Percentiles rank a stretch among this genome's conserved stretches.
Conservation (phyloP, 2,329 filamentous ascomycete genomes). For the Aspergillus fructus region DNA sequence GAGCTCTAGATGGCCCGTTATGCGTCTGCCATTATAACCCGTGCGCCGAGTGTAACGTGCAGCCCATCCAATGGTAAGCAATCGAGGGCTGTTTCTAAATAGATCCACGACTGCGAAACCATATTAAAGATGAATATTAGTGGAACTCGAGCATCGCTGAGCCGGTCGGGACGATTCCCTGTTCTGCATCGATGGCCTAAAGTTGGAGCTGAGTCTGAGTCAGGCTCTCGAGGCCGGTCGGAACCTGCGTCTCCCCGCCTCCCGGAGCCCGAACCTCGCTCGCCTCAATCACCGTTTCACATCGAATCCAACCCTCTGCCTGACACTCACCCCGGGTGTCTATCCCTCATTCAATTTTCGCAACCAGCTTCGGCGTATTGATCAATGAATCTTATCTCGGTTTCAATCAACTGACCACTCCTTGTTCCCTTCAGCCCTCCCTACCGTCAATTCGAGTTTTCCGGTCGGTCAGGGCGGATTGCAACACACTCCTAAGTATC, state of each 20-base stretch:
- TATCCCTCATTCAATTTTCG: neutral
- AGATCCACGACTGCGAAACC: neutral
- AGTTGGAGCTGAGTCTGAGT: neutral
- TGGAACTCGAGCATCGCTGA: too few species aligned
- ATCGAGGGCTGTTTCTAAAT: neutral
- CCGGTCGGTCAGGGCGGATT: constrained; percentile 23
- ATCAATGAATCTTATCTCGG: constrained; percentile 32
- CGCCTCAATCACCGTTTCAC: constrained; percentile 24
- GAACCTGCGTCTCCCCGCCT: constrained; percentile 35
- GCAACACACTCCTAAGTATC: constrained; percentile 21
- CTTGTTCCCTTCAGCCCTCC: constrained; percentile 8
- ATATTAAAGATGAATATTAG: neutral
- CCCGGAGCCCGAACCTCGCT: constrained; percentile 31
- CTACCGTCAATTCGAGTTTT: constrained; percentile 12
- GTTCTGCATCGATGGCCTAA: neutral
- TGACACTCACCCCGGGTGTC: constrained; percentile 1
- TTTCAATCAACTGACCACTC: constrained; percentile 27
- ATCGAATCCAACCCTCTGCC: constrained; percentile 12
- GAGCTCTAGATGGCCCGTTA: constrained; percentile 4
- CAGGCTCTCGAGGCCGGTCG: constrained; percentile 14
- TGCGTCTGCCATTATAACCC: constrained; percentile 19
- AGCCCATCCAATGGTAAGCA: constrained; percentile 8
- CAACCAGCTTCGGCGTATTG: constrained; percentile 4
- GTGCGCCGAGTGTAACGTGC: constrained; percentile 22
- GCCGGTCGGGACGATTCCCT: too few species aligned